Conservation (phyloP, 805 yeast genomes). For the Pachysolen tannophilus region DNA sequence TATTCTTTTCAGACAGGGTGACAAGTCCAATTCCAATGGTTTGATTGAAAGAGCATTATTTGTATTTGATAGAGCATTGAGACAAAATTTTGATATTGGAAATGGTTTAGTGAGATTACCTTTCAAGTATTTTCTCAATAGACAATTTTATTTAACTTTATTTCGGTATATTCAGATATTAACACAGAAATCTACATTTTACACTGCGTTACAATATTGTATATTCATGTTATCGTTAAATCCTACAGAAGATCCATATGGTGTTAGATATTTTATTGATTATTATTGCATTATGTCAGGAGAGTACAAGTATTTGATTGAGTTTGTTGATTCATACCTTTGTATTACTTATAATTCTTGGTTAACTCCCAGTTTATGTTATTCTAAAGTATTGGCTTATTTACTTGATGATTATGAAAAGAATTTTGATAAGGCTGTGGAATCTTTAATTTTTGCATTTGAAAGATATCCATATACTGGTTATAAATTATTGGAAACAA, state of each 20-base stretch:
- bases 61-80: conserved; percentile 70
- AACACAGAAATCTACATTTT: conserved; percentile 70
- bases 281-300: conserved; percentile 62
- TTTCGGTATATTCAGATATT: conserved; percentile 65
- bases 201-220: conserved; percentile 70
- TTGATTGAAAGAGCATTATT: conserved; percentile 70
- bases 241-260: conserved; percentile 79
- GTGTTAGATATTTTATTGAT: conserved; percentile 78
- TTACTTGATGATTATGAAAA: conserved; percentile 15
- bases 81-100: conserved; percentile 48
- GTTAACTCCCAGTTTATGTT: conserved; percentile 66
- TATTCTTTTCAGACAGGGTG: conserved; percentile 70
- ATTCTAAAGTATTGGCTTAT: conserved; percentile 59
- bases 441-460: conserved; percentile 42
- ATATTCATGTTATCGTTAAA: conserved; percentile 58
- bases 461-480: conserved; percentile 51
- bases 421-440: conserved; percentile 38
- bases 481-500: conserved; percentile 34
- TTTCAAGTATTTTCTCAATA: conserved; percentile 62
- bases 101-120: conserved; percentile 62
- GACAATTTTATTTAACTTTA: conserved; percentile 68
- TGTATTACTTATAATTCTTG: conserved; percentile 52
- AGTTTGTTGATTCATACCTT: conserved; percentile 49
- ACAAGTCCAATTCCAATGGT: conserved; percentile 63
- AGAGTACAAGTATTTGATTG: conserved; percentile 55